Conservation (phyloP, 2,329 filamentous ascomycete species). For the Ilyonectria mors-panacis region DNA sequence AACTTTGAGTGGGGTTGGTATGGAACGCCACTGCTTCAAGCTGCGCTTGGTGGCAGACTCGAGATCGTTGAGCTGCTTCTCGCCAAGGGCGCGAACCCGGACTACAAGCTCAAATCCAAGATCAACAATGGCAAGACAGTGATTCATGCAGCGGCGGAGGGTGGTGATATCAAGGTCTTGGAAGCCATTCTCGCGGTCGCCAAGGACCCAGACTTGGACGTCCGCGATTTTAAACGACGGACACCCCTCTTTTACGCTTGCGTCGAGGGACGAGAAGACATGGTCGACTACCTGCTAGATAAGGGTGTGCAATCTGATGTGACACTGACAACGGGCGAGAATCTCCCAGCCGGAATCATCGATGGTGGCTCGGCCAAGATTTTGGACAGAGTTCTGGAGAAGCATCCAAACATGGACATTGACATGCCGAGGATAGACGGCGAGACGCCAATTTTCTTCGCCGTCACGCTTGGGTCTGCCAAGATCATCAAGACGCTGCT, state of each 20-base stretch:
- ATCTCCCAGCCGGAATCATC: conserved; percentile 29
- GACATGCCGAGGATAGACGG: conserved; percentile 25
- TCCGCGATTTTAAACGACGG: conserved; percentile 23
- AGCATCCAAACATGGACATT: conserved; percentile 32
- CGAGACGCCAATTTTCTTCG: conserved; percentile 31
- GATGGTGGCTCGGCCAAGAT: conserved; percentile 31
- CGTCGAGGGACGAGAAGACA: conserved; percentile 26
- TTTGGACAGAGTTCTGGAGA: conserved; percentile 32
- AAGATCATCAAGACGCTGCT: conserved; percentile 30
- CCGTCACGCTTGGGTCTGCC: conserved; percentile 17
- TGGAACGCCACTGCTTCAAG: conserved; percentile 31
- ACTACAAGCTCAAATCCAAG: conserved; percentile 32
- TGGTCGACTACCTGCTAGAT: conserved; percentile 37
- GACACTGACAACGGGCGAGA: conserved; percentile 26
- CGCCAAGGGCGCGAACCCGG: conserved; percentile 29
- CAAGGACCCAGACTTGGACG: conserved; percentile 26
- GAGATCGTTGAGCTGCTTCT: conserved; percentile 32
- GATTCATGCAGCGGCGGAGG: conserved; percentile 34
- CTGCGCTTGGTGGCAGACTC: conserved; percentile 26
- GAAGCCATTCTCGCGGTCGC: conserved; percentile 24
- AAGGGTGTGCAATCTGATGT: conserved; percentile 30
- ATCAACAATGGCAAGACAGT: conserved; percentile 27
- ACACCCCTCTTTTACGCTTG: conserved; percentile 39
- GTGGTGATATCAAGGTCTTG: conserved; percentile 32
- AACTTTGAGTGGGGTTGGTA: conserved; percentile 40